Evolutionary conservation across 768 basidiomycete species (phyloP), one percentile per base, ranked within the genome.

Genomic region (Fistulinella prunicolor): DNA sequence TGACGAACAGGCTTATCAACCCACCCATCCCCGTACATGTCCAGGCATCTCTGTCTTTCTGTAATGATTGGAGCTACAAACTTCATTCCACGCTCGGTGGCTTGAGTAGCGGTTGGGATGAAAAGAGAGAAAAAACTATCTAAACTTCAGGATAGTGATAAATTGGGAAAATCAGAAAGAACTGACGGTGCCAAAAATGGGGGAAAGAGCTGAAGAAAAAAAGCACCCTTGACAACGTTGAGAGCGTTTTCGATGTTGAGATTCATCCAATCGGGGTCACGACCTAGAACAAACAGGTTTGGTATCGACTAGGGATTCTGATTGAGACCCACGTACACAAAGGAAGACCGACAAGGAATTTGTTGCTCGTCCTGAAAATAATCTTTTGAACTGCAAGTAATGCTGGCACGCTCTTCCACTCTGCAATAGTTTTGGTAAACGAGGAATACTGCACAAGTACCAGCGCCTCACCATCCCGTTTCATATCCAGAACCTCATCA

Each of bases 281-380:
- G 66, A 53, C 75, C 75, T 77, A 34, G 13, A 32, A 32, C 13
- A 6, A 10, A 38, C 9, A 2, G 28, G 26, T 16, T n/a, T 47
- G 9, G 13, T 38, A 23, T 22, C 32, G 3, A 16, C 20, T n/a
- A 1, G 9, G 8, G 10, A n/a, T 13, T n/a, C 6, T 3, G 17
- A n/a, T n/a, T n/a, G 13, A 28, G 8, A 32, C 9, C 34, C 22
- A 9, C 53, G 16, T 42, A 76, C 78, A 80, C 4, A 75, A 29
- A 1, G 76, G 75, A 35, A 70, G 60, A 0, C 79, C 80, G n/a
- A 80, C 71, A 46, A 81, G 76, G 1, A 72, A 44, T 9, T 80
- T 70, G 47, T 75, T 77, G 40, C 64, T 73, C 2, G 67, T 61
- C 20, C 74, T 68, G 14, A 68, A 65, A 4, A 80, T 56, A 14